phyloP scores from a whole-genome alignment of 768 basidiomycete genomes.

The Thelephora aurantiotincta region DNA sequence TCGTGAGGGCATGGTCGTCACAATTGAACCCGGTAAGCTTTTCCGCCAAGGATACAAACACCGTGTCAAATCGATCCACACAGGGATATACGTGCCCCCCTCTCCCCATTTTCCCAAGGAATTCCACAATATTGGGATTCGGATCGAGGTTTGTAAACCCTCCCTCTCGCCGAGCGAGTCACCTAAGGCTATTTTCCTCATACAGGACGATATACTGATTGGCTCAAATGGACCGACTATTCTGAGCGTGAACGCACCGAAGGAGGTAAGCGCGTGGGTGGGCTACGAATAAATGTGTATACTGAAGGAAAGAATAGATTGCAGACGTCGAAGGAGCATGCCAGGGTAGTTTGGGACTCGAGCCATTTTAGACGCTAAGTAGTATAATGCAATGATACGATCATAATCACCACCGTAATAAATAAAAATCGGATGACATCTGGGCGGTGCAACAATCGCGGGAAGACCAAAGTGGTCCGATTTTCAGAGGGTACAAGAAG shows the following conservation, averaged over 20 bases:
- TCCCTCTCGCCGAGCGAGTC: neutral
- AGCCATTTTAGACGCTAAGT: slow-evolving; percentile 24
- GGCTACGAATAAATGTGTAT: neutral
- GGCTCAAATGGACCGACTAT: slow-evolving; percentile 46
- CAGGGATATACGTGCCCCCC: slow-evolving; percentile 82
- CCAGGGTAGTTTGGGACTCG: slow-evolving; percentile 54
- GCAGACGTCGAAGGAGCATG: slow-evolving; percentile 72
- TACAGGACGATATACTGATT: slow-evolving; percentile 63
- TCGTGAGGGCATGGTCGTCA: slow-evolving; percentile 79
- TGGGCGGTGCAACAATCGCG: too few relatives aligned
- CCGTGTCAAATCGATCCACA: slow-evolving; percentile 1
- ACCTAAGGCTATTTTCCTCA: slow-evolving; percentile 1
- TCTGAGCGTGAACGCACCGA: slow-evolving; percentile 61
- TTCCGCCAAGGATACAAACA: neutral
- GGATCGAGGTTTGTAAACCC: slow-evolving; percentile 57
- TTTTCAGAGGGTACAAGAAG: too few relatives aligned
- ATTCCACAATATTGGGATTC: slow-evolving; percentile 85
- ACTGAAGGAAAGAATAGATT: slow-evolving; percentile 23
- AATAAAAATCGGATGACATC: neutral
- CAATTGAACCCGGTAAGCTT: slow-evolving; percentile 68
- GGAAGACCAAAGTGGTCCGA: too few relatives aligned
- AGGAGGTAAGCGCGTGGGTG: slow-evolving; percentile 41
- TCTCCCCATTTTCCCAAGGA: slow-evolving; percentile 64
- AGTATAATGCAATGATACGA: too few relatives aligned
- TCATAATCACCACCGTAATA: too few relatives aligned